Conservation (phyloP, 1,284 basidiomycete species). For the Laetiporus sulphureus region DNA sequence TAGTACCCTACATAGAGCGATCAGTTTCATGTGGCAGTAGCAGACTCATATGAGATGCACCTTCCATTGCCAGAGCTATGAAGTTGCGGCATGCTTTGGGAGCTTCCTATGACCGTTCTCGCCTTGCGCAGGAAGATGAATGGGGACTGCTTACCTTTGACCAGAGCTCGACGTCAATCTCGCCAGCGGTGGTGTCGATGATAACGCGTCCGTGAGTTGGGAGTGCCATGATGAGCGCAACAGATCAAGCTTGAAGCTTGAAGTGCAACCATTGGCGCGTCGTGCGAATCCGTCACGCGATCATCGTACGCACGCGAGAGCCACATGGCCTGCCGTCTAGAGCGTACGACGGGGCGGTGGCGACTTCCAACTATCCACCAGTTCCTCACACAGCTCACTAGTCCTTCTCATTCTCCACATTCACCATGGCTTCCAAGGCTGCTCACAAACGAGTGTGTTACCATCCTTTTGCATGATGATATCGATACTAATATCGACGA, state of each 20-base stretch:
- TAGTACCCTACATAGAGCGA: slow-evolving; percentile 70
- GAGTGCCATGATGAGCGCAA: slow-evolving; percentile 60
- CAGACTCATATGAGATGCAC: slow-evolving; percentile 39
- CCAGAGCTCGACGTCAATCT: slow-evolving; percentile 95
- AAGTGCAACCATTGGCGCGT: not conserved
- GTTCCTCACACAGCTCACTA: not conserved
- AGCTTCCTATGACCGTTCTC: slow-evolving; percentile 54
- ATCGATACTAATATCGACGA: slow-evolving; percentile 10
- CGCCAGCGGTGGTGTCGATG: slow-evolving; percentile 85
- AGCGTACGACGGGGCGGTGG: slow-evolving; percentile 1
- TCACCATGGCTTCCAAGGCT: slow-evolving; percentile 74
- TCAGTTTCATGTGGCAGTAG: not conserved
- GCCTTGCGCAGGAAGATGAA: not conserved
- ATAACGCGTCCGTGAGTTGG: slow-evolving; percentile 85
- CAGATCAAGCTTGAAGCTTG: too few relatives aligned
- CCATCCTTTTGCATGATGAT: not conserved
- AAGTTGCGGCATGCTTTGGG: slow-evolving; percentile 94
- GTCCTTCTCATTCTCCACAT: not conserved
- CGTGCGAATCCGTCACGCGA: not conserved
- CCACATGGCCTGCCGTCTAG: not conserved
- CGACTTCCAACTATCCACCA: not conserved
- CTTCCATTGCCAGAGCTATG: slow-evolving; percentile 85
- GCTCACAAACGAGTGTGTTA: slow-evolving; percentile 73
- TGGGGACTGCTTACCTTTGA: slow-evolving; percentile 53
- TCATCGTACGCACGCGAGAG: not conserved